Base-by-base conservation (phyloP, 495 filamentous ascomycete genomes). In the Cercophora scortea region DNA sequence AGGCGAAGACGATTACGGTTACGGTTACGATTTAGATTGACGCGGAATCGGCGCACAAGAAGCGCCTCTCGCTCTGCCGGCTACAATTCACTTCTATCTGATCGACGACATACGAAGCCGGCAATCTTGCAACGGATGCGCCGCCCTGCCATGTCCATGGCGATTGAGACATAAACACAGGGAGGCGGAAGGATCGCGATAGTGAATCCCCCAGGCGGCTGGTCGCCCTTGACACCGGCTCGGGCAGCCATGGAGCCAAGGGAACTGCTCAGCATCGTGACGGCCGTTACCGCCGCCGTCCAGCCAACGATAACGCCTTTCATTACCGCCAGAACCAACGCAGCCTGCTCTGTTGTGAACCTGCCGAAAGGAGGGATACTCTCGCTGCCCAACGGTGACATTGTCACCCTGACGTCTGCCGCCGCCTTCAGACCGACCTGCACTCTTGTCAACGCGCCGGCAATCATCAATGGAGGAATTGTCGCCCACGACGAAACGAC, bases 371-470 rank as follows among this genome's bases (percentile, higher is more conserved):
- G 75, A 68, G 86, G 84, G 11, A 62, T 82, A 36, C 60, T 89
- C 11, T 76, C 76, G 50, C 60, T 90, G 44, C 76, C 78, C 49
- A 76, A 77, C 48, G 71, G 78, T 42, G 76, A 75, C 16, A 59
- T 77, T 40, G 64, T 88, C 35, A 86, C 82, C 6, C 74, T 91
- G 52, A 77, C 73, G 18, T 71, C 73, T 50, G 79, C 82, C 56
- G 84, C 79, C 40, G 67, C 83, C 19, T 88, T 78, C 57, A 78
- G 79, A 48, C 85, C 85, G 6, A 59, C 76, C 15, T 89, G 85
- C 60, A 80, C 82, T 4, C 68, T 70, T 38, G 38, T 65, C 8
- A 55, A 51, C 10, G 67, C 71, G 35, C 74, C 76, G 25, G 68
- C 71, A 2, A 66, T 71, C 43, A 70, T 74, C 46, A 71, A 71